Evolutionary conservation across 2,329 filamentous ascomycete genomes (phyloP).

Genomic region (Diatrype stigma): DNA sequence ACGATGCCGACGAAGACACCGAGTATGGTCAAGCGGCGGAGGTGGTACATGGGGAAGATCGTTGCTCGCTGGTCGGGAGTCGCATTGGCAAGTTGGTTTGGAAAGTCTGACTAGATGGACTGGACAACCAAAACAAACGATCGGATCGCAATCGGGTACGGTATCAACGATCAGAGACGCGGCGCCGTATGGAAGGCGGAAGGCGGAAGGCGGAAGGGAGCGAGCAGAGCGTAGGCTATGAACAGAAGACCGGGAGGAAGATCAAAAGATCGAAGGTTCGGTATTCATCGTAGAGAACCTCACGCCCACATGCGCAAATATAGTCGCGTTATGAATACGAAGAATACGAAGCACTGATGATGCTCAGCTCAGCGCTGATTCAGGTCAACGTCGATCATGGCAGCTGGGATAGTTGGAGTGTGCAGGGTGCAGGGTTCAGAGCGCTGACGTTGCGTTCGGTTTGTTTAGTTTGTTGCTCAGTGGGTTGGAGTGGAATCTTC

Average conservation of each 20-base stretch:
- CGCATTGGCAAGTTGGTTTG: not conserved
- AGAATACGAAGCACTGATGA: too few species aligned
- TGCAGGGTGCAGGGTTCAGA: not conserved
- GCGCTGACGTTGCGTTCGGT: not conserved
- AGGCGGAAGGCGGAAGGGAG: not conserved
- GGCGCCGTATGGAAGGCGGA: not conserved
- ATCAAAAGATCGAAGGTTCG: not conserved
- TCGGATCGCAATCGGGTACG: not conserved
- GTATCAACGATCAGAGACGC: not conserved
- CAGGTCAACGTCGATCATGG: not conserved
- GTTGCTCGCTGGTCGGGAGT: not conserved
- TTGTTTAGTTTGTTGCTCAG: not conserved
- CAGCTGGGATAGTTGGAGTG: too few species aligned
- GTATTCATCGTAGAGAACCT: not conserved
- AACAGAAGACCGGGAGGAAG: not conserved
- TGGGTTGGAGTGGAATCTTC: not conserved
- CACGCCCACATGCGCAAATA: not conserved
- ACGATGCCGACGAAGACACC: slow-evolving; percentile 37
- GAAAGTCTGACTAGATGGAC: not conserved
- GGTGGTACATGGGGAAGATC: slow-evolving; percentile 37
- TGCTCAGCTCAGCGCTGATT: not conserved
- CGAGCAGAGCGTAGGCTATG: not conserved
- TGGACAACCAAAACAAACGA: too few species aligned
- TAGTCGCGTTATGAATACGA: not conserved
- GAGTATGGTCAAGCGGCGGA: slow-evolving; percentile 41